phyloP scores from a whole-genome alignment of 1,284 basidiomycete species.

The Puccinia triticina region DNA sequence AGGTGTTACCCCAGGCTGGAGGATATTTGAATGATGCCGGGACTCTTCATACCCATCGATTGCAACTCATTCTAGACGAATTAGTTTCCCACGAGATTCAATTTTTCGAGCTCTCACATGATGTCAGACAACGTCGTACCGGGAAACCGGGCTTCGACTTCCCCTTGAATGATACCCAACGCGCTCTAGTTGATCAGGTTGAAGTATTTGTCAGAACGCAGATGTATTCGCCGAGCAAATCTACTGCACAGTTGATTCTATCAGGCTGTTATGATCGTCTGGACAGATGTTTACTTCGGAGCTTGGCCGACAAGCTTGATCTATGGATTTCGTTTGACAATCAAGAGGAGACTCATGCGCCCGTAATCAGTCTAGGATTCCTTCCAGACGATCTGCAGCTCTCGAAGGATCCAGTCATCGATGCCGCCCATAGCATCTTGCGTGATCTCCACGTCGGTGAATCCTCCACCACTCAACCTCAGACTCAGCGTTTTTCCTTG shows the following conservation, averaged over 20 bases:
- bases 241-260: conserved; percentile 60
- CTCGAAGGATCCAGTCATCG: conserved; percentile 61
- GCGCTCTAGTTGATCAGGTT: conserved; percentile 74
- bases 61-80: conserved; percentile 85
- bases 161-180: conserved; percentile 65
- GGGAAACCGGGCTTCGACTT: conserved; percentile 52
- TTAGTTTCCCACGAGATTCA: conserved; percentile 82
- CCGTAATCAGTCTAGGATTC: conserved; percentile 54
- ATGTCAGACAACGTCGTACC: conserved; percentile 67
- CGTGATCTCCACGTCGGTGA: conserved; percentile 63
- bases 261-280: conserved; percentile 21
- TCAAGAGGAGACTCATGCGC: conserved; percentile 64
- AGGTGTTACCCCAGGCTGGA: conserved; percentile 62
- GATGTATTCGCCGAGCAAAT: conserved; percentile 47
- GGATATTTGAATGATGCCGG: conserved; percentile 94
- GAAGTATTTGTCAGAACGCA: conserved; percentile 68
- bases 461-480: conserved; percentile 59
- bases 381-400: conserved; percentile 54
- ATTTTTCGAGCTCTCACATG: conserved; percentile 84
- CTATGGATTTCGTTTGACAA: conserved; percentile 83
- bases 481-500: background rate
- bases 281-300: conserved; percentile 75
- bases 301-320: conserved; percentile 75
- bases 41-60: conserved; percentile 74
- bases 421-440: conserved; percentile 60